Base-by-base conservation (phyloP, 305 asterid genomes). In the Rubia occidens region DNA sequence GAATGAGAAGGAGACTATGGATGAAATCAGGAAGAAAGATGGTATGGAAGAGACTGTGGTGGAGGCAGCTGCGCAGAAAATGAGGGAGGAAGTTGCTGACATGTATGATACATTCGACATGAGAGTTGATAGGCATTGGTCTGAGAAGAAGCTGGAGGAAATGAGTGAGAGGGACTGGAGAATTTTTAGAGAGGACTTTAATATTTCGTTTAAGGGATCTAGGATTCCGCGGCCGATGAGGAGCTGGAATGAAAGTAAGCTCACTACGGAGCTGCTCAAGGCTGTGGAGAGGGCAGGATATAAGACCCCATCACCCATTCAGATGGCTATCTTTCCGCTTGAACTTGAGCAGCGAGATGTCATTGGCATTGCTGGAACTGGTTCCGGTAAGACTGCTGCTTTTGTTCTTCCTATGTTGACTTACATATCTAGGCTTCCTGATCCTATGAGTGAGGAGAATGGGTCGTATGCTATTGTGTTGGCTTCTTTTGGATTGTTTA, bases 131-230 rank as follows among this genome's bases (percentile, higher is more conserved):
- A 79, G 89, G 21, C 97, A 91, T 67, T 91, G 97, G 97, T 81
- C 91, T 0, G 93, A 91, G 40, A 89, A 89, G 91, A 84, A 87
- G 83, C 86, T 87, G 0, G 93, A 87, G 77, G 91, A 87, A 45
- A 88, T 90, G 97, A 80, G 86, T 11, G 93, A 88, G 85, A 81
- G 96, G 74, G 96, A 91, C 69, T 88, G 97, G 97, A 81, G 97
- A 70, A 90, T 88, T 54, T 90, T 90, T 76, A 76, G 88, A 71
- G 97, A 90, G 78, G 96, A 91, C 79, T 86, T 85, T 47, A 84
- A 79, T 74, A 88, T 91, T 71, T 88, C 96, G n/a, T 91, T 84
- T 73, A 87, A 86, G 83, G 96, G 96, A 53, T 88, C 96, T 0
- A 87, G 82, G 81, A 78, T 91, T 78, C 97, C 95, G 61, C 88